Conservation (phyloP, 2,329 filamentous ascomycete genomes). For the Fusarium pseudonygamai region DNA sequence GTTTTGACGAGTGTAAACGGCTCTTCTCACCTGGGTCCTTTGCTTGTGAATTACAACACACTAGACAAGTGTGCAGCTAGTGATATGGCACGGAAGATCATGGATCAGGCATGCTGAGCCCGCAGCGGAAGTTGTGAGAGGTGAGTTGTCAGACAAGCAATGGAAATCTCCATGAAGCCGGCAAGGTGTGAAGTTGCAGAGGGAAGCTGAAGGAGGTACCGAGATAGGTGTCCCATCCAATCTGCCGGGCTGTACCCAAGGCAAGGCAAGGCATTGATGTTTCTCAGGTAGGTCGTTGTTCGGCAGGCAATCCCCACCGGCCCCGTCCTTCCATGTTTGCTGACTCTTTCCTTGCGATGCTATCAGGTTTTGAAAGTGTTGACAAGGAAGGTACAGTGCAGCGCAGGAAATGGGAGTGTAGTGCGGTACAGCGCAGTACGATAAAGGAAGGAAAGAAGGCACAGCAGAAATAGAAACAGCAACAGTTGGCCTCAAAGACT, state of each 20-base stretch:
- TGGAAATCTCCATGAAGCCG: conserved; percentile 2
- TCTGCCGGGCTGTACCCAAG: not conserved
- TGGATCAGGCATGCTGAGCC: not conserved
- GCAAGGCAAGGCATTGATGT: not conserved
- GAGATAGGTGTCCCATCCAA: not conserved
- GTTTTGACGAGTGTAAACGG: not conserved
- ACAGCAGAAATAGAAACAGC: conserved; percentile 9
- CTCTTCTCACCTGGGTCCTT: not conserved
- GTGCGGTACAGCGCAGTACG: not conserved
- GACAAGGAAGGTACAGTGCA: conserved; percentile 11
- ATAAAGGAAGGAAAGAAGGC: not conserved
- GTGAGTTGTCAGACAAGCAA: conserved; percentile 15
- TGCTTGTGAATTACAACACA: not conserved
- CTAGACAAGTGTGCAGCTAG: not conserved
- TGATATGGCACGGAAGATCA: not conserved
- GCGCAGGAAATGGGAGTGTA: not conserved
- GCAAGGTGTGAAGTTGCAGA: not conserved
- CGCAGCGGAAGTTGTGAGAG: not conserved
- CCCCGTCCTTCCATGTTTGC: not conserved
- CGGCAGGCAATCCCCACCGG: conserved; percentile 15
- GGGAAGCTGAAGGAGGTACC: conserved; percentile 4
- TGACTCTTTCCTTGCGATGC: conserved; percentile 10
- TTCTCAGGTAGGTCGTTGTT: not conserved
- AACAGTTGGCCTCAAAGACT: conserved; percentile 33
- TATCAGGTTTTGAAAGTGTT: conserved; percentile 5